Percentiles rank a stretch among this genome's conserved stretches.
These are phyloP conservation scores for Senecio squalidus DNA, from an alignment of 140 eudicot genomes.

Conservation along the genomic window DNA sequence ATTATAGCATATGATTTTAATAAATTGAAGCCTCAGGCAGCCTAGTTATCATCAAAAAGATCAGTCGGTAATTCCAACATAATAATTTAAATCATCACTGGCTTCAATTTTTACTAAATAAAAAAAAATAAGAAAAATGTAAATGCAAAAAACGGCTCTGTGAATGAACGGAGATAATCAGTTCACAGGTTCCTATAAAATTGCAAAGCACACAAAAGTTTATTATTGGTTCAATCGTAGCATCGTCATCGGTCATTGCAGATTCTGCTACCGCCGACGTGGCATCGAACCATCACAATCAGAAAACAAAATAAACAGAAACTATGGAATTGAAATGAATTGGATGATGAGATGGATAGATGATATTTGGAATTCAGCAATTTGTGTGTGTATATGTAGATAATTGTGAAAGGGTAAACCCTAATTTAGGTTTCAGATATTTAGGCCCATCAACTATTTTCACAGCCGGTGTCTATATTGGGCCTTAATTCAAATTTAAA, in stretches of 20 bases:
- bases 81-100: too few relatives aligned
- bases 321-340: not conserved
- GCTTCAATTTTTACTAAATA: not conserved
- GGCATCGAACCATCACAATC: slow-evolving; percentile 44
- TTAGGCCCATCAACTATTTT: not conserved
- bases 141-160: slow-evolving; percentile 64
- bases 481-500: too few relatives aligned
- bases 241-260: slow-evolving; percentile 55
- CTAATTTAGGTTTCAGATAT: not conserved
- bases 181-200: slow-evolving; percentile 63
- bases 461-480: slow-evolving; percentile 1
- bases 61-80: too few relatives aligned
- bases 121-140: slow-evolving; percentile 15
- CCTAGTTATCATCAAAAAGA: slow-evolving; percentile 24
- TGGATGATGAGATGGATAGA: too few relatives aligned
- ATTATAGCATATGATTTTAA: too few relatives aligned
- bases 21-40: slow-evolving; percentile 40
- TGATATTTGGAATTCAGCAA: too few relatives aligned
- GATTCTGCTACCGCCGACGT: slow-evolving; percentile 56
- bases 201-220: slow-evolving; percentile 35
- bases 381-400: slow-evolving; percentile 12
- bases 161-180: slow-evolving; percentile 41
- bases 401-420: slow-evolving; percentile 11
- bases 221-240: slow-evolving; percentile 51
- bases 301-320: not conserved